Evolutionary conservation across 2,329 filamentous ascomycete species (phyloP).

Genomic region (Phyllosticta paracitricarpa): DNA sequence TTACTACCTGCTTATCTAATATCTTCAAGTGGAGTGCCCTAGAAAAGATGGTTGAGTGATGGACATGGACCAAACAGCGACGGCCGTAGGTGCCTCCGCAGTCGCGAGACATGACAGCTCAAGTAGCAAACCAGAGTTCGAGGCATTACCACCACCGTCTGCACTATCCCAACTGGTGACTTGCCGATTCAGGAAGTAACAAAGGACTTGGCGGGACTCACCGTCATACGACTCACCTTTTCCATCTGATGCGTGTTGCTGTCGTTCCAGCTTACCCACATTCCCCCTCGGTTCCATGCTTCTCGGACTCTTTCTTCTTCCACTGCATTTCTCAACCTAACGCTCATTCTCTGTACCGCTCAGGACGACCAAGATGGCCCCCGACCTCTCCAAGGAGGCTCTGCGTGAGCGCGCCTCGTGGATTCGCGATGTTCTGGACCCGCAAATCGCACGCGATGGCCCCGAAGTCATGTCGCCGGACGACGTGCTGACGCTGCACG

Average conservation of each 20-base stretch:
- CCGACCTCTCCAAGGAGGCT: neutral
- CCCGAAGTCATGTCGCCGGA: slow-evolving; percentile 33
- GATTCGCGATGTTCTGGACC: slow-evolving; percentile 40
- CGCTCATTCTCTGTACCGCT: neutral
- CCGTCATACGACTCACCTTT: neutral
- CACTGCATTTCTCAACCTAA: neutral
- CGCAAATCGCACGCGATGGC: slow-evolving; percentile 35
- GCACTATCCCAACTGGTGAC: neutral
- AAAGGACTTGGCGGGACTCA: slow-evolving; percentile 5
- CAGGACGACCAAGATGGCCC: neutral
- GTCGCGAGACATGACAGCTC: neutral
- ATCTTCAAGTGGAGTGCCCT: neutral
- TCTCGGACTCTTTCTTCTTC: neutral
- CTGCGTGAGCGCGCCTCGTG: slow-evolving; percentile 31
- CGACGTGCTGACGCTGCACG: slow-evolving; percentile 35
- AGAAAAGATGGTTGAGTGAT: neutral
- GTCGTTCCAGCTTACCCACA: neutral
- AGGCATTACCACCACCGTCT: neutral
- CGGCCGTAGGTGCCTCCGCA: neutral
- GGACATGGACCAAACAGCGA: neutral
- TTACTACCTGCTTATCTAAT: neutral
- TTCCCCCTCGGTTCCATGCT: neutral
- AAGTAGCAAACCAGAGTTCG: neutral
- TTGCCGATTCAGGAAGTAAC: slow-evolving; percentile 1
- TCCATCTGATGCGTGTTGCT: neutral